Percentiles rank a stretch among this genome's conserved stretches.
phyloP scores from a whole-genome alignment of 495 filamentous ascomycete genomes.

The Tricharina praecox region DNA sequence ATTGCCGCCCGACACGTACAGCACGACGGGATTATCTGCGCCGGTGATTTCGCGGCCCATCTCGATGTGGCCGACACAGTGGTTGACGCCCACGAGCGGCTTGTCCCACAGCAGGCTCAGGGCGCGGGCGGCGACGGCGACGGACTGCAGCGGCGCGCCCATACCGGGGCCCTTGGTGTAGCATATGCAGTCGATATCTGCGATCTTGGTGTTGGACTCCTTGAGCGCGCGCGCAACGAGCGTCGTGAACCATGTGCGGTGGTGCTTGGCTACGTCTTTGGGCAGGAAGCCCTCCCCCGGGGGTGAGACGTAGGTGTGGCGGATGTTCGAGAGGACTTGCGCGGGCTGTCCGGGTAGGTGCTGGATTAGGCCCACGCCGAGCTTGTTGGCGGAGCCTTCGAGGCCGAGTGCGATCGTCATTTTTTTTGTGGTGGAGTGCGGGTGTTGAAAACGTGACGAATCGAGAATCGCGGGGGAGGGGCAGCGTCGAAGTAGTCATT shows the following conservation, averaged over 20 bases:
- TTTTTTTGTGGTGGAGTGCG: too few relatives aligned
- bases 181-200: constrained; percentile 76
- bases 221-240: constrained; percentile 60
- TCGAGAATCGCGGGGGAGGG: too few relatives aligned
- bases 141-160: constrained; percentile 83
- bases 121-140: constrained; percentile 71
- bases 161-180: constrained; percentile 88
- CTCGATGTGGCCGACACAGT: constrained; percentile 94
- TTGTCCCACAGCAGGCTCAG: constrained; percentile 75
- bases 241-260: constrained; percentile 66
- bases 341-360: constrained; percentile 50
- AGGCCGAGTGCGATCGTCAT: constrained; percentile 68
- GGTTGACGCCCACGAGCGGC: constrained; percentile 78
- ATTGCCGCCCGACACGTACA: constrained; percentile 94
- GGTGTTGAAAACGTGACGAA: background rate
- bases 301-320: constrained; percentile 82
- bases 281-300: constrained; percentile 90
- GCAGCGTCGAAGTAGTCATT: too few relatives aligned
- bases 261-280: constrained; percentile 86
- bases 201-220: constrained; percentile 42
- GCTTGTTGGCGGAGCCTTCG: constrained; percentile 95
- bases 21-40: constrained; percentile 76
- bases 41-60: constrained; percentile 93
- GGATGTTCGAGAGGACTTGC: constrained; percentile 76
- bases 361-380: constrained; percentile 81